Base-by-base conservation (phyloP, 2,329 filamentous ascomycete genomes). In the Corynespora cassiicola region DNA sequence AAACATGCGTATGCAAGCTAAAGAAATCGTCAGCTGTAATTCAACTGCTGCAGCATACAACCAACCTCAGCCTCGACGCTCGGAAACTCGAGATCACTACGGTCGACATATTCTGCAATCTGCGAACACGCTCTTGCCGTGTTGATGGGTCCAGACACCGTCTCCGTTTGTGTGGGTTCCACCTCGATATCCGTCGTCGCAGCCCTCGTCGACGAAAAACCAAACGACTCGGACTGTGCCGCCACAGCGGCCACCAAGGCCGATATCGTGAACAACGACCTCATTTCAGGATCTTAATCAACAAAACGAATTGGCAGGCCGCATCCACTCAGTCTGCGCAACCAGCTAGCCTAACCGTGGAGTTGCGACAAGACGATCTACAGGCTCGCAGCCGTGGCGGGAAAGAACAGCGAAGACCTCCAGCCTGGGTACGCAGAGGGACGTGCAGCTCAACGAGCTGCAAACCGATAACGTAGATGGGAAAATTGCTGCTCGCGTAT, bases 1-100 rank as follows among this genome's bases (percentile, higher is more conserved):
- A 71, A 44, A 42, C 69, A 72, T 14, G 58, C 54, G 32, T 61
- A 59, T 25, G 63, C 66, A 20, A 66, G 47, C 50, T 62, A 33
- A 27, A 10, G 28, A 10, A 24, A 15, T 30, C 5, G 12, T 17
- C 26, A 33, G 30, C 31, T 36, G 5, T 26, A 10, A 15, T 14
- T 22, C 19, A 11, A 42, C 47, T 36, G 4, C 7, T 18, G 20
- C 9, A 34, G 14, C 11, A n/a, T 6, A 17, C 24, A 32, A 33
- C 42, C 22, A 12, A 62, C 58, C 41, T 65, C 61, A 18, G 65
- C 65, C 16, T 61, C 50, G 5, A 67, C 53, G 20, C 45, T 58
- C 2, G 58, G 55, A 25, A 33, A 52, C 7, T 45, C 24, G 11
- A 45, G 18, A 7, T 24, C 26, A 4, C 45, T 50, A 9, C 45